Base-by-base conservation (phyloP, 2,329 filamentous ascomycete species). In the Penicillium glabrum region DNA sequence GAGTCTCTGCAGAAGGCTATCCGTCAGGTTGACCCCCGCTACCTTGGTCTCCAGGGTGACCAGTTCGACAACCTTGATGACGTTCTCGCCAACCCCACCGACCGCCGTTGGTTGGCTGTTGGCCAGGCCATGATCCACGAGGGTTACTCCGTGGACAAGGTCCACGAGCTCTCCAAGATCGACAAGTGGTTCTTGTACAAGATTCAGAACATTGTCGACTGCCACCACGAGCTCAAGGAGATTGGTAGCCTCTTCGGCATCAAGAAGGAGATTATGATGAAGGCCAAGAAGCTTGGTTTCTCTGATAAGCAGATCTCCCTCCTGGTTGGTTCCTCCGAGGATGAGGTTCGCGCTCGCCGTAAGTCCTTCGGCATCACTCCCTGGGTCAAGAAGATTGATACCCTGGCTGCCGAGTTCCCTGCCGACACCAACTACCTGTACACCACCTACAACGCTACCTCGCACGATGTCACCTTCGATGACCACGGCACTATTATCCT, bases 111-210 rank as follows among this genome's bases (percentile, higher is more conserved):
- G 95, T 84, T 99, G 68, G 95, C 95, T 62, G 92, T 99, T 71
- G 93, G 95, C 46, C 93, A 98, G 79, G 95, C 95, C 64, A 96
- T 99, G 91, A 86, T 96, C 65, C 92, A 98, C 81, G 92, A 97
- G 79, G 89, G 89, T 76, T 99, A 99, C 82, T 86, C 90, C 1
- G 92, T 97, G 46, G 93, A 99, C 63, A 87, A 85, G 75, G 83
- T 99, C 16, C 92, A 98, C 73, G 91, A 97, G 7, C 81, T 99
- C 67, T 96, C 90, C 79, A 97, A 96, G 84, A 99, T 99, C 69
- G 95, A 98, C 81, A 96, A 96, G 79, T 98, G 95, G 95, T 99
- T 99, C 83, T 80, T 99, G 68, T 86, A 97, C 86, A 98, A 99
- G 85, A 86, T 99, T 51, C 88, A 96, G 80, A 98, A 98, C 81